These are phyloP conservation scores for Peronospora farinosa DNA, from an alignment of 352 stramenopile genomes.

Conservation along the genomic window DNA sequence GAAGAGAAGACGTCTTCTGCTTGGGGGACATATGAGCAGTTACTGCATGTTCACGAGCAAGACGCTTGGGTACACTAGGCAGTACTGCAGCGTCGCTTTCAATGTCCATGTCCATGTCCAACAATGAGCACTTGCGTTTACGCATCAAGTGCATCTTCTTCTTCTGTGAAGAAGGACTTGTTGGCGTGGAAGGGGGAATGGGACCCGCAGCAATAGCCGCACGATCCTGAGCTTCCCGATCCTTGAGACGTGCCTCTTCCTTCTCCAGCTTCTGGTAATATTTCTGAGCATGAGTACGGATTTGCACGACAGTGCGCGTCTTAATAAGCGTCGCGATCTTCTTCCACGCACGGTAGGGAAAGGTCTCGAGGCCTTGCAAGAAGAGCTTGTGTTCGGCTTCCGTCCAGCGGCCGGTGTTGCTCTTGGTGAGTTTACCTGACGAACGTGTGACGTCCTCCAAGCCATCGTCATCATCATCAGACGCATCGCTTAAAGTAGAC, in stretches of 20 bases:
- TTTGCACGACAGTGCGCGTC: constrained; percentile 89
- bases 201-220: constrained; percentile 12
- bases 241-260: constrained; percentile 69
- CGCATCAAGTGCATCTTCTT: constrained; percentile 61
- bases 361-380: constrained; percentile 77
- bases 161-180: constrained; percentile 26
- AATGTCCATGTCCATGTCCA: constrained; percentile 22
- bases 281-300: constrained; percentile 85
- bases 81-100: constrained; percentile 28
- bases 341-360: constrained; percentile 84
- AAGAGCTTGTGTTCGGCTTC: constrained; percentile 87
- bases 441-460: constrained; percentile 17
- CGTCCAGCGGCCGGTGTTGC: constrained; percentile 81
- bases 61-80: constrained; percentile 56
- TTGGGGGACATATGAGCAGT: constrained; percentile 71
- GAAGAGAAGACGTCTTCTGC: constrained; percentile 47
- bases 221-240: constrained; percentile 49
- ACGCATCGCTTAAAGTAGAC: constrained; percentile 22
- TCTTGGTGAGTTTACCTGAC: constrained; percentile 38
- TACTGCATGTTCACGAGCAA: constrained; percentile 60
- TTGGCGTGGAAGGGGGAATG: constrained; percentile 3
- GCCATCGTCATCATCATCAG: constrained; percentile 34
- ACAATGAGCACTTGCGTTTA: constrained; percentile 59
- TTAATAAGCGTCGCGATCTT: constrained; percentile 93
- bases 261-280: constrained; percentile 89